phyloP scores from a whole-genome alignment of 257 asterid species.

The Primulina tabacum region DNA sequence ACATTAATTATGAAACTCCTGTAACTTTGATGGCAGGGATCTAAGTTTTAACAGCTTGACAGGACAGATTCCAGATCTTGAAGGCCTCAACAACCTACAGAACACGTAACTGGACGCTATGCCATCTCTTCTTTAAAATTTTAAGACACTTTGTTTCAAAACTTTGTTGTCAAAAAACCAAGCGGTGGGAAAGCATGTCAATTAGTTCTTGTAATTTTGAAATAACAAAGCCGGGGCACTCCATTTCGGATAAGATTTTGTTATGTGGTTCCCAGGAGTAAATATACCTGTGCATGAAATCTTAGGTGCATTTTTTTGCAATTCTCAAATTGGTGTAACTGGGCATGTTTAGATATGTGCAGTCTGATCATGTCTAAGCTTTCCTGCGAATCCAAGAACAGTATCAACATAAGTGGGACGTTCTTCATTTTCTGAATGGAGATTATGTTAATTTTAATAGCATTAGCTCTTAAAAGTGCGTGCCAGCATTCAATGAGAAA shows the following conservation, averaged over 20 bases:
- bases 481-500: background rate
- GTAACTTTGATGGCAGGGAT: background rate
- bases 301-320: background rate
- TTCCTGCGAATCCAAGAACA: background rate
- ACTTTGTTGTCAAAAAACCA: too few species aligned
- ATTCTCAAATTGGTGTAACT: background rate
- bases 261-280: background rate
- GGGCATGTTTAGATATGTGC: background rate
- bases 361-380: background rate
- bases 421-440: background rate
- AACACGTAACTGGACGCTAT: background rate
- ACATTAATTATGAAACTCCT: background rate
- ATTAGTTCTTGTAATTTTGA: too few species aligned
- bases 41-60: background rate
- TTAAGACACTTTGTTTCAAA: background rate
- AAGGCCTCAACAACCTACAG: background rate
- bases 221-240: too few species aligned
- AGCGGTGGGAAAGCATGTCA: too few species aligned
- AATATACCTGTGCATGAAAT: background rate
- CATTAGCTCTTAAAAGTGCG: background rate
- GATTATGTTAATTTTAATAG: background rate
- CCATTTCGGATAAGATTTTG: background rate
- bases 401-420: background rate
- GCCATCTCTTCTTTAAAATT: background rate
- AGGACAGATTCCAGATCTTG: background rate